Evolutionary conservation across 2,329 filamentous ascomycete genomes (phyloP).

Genomic region (Zymoseptoria passerinii): DNA sequence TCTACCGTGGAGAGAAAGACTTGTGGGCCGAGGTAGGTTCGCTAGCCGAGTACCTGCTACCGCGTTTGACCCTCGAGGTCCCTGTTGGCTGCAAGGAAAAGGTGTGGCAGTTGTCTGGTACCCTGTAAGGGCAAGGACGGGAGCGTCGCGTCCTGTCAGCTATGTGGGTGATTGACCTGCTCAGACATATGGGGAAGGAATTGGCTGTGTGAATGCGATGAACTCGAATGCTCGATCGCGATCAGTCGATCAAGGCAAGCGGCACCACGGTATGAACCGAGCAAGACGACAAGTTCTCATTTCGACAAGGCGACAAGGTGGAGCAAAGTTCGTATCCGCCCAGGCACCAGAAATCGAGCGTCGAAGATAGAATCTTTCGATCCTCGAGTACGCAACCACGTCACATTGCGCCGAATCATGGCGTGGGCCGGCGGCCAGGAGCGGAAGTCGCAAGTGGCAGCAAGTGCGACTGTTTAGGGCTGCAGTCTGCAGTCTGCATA

Average conservation of each 20-base stretch:
- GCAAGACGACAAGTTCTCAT: background rate
- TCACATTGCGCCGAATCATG: background rate
- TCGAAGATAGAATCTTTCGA: background rate
- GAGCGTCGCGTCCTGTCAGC: too few species aligned
- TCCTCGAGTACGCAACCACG: background rate
- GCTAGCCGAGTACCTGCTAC: background rate
- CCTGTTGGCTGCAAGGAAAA: background rate
- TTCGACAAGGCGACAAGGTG: background rate
- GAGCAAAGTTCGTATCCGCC: background rate
- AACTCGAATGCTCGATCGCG: background rate
- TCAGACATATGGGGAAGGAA: too few species aligned
- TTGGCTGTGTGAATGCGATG: too few species aligned
- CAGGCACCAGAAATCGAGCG: background rate
- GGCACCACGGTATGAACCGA: background rate
- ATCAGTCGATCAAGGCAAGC: background rate
- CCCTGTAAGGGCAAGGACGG: too few species aligned
- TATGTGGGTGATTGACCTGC: too few species aligned
- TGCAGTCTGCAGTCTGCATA: background rate
- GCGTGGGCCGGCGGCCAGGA: background rate
- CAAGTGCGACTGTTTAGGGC: background rate
- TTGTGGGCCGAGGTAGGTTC: background rate
- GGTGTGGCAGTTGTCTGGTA: too few species aligned
- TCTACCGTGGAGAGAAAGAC: background rate
- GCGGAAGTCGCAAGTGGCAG: background rate
- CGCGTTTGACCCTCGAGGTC: background rate